phyloP scores from a whole-genome alignment of 2,329 filamentous ascomycete species.

The Penicillium sp. region DNA sequence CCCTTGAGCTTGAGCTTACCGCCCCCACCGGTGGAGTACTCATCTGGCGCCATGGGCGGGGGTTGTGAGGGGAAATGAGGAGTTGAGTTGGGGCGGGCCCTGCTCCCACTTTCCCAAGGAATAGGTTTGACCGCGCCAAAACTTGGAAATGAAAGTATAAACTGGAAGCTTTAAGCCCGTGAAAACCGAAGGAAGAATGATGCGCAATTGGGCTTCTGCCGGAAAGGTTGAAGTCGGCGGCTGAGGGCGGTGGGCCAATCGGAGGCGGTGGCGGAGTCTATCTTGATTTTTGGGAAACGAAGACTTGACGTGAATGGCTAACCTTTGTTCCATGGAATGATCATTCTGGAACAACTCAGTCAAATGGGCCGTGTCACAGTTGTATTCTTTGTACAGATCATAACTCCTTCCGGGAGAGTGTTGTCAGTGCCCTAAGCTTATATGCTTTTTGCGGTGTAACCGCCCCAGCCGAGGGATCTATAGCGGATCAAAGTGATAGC shows the following conservation, averaged over 20 bases:
- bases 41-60: slow-evolving; percentile 49
- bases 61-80: neutral
- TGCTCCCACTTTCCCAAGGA: neutral
- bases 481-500: neutral
- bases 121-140: neutral
- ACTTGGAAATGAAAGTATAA: neutral
- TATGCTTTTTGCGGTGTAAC: neutral
- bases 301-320: neutral
- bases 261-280: slow-evolving; percentile 10
- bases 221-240: slow-evolving; percentile 4
- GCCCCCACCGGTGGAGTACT: slow-evolving; percentile 66
- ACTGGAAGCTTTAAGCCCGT: neutral
- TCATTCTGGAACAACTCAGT: neutral
- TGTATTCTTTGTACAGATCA: neutral
- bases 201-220: neutral
- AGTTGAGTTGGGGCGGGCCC: neutral
- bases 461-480: neutral
- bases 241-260: slow-evolving; percentile 19
- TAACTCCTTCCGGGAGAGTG: too few species aligned
- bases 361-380: neutral
- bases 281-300: neutral
- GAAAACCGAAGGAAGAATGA: neutral
- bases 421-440: neutral
- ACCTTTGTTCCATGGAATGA: neutral
- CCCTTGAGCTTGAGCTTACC: slow-evolving; percentile 84